Evolutionary conservation across 2,329 filamentous ascomycete genomes (phyloP).

Genomic region (Aspergillus sp.): DNA sequence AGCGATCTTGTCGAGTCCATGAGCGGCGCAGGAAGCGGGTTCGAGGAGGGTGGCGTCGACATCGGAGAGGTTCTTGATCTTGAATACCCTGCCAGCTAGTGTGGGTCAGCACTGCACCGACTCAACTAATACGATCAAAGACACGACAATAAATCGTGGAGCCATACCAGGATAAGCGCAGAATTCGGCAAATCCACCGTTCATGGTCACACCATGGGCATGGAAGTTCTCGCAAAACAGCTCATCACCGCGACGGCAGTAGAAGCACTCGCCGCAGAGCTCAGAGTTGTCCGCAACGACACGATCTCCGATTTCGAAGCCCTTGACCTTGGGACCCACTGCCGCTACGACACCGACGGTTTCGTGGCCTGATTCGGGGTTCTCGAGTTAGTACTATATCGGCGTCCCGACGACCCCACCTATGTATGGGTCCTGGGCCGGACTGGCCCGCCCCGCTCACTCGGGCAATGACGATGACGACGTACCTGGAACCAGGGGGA

Average conservation of each 20-base stretch:
- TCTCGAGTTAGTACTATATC: constrained; percentile 1
- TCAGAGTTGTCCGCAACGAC: constrained; percentile 62
- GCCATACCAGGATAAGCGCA: constrained; percentile 53
- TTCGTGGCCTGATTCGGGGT: constrained; percentile 59
- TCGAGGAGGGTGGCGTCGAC: constrained; percentile 73
- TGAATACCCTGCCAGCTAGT: constrained; percentile 62
- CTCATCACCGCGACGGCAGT: constrained; percentile 70
- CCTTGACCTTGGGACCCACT: constrained; percentile 62
- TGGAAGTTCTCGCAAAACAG: constrained; percentile 72
- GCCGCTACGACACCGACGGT: constrained; percentile 68
- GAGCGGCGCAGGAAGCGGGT: constrained; percentile 72
- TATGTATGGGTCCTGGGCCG: not conserved
- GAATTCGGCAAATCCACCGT: constrained; percentile 76
- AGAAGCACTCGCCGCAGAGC: constrained; percentile 73
- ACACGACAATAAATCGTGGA: not conserved
- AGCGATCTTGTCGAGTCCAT: constrained; percentile 70
- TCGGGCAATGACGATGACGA: constrained; percentile 14
- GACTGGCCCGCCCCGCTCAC: not conserved
- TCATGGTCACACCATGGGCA: constrained; percentile 63
- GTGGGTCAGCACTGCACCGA: constrained; percentile 16
- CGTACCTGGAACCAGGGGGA: constrained; percentile 63
- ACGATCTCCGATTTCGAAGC: constrained; percentile 65
- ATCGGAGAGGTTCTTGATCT: constrained; percentile 68
- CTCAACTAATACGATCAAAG: not conserved
- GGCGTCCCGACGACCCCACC: not conserved